These are phyloP conservation scores for Boletellus deceptivus DNA, from an alignment of 1,284 basidiomycete genomes.

Conservation along the genomic window DNA sequence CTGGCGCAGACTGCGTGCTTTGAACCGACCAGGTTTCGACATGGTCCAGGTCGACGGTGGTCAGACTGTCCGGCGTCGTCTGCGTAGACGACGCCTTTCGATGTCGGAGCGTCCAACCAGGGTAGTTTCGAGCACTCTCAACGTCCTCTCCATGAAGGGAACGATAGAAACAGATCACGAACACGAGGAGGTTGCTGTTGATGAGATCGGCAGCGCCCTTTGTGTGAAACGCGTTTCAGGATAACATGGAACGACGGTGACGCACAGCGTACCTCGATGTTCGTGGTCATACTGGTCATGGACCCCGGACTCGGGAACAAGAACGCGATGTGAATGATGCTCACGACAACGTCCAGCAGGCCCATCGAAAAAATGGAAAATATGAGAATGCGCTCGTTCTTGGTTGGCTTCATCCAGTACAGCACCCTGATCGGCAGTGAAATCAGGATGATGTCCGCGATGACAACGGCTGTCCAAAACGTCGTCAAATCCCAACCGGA, in stretches of 20 bases:
- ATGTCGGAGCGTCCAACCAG: background rate
- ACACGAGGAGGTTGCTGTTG: constrained; percentile 15
- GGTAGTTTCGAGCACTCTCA: background rate
- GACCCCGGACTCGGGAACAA: constrained; percentile 10
- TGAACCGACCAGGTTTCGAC: background rate
- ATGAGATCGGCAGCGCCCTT: constrained; percentile 17
- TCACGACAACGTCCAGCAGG: constrained; percentile 7
- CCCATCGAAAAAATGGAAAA: constrained; percentile 13
- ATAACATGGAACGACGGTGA: background rate
- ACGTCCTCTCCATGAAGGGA: constrained; percentile 8
- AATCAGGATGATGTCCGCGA: constrained; percentile 16
- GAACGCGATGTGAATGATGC: constrained; percentile 12
- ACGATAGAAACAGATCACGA: constrained; percentile 14
- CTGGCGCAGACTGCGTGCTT: constrained; percentile 5
- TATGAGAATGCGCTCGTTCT: constrained; percentile 13
- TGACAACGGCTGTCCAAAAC: constrained; percentile 9
- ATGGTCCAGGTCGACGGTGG: constrained; percentile 15
- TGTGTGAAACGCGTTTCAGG: constrained; percentile 4
- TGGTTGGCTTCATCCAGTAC: constrained; percentile 4
- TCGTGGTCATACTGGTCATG: constrained; percentile 8
- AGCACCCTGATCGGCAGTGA: constrained; percentile 15
- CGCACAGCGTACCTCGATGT: constrained; percentile 13
- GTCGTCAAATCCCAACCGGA: constrained; percentile 8
- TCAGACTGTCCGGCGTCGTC: constrained; percentile 2
- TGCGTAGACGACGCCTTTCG: background rate